A percentile compares a stretch with the other conserved stretches of the same genome.
These are phyloP conservation scores for Adansonia grandidieri DNA, from an alignment of 441 rosid genomes.

Conservation along the genomic window DNA sequence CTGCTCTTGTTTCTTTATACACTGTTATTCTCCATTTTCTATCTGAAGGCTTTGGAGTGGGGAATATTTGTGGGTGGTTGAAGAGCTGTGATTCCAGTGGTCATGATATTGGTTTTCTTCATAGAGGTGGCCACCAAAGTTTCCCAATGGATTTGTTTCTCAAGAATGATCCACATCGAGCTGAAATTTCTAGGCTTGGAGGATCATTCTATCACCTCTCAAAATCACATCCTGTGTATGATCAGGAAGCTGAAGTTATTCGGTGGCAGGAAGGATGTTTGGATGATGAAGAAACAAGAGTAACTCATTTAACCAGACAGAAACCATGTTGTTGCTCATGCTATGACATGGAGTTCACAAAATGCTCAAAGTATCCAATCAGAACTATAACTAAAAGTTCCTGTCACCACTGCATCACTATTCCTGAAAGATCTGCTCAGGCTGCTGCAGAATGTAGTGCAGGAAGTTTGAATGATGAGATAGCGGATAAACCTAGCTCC, in stretches of 20 bases:
- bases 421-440: slow-evolving; percentile 84
- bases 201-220: slow-evolving; percentile 85
- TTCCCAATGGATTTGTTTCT: slow-evolving; percentile 85
- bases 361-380: slow-evolving; percentile 64
- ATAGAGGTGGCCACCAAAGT: slow-evolving; percentile 90
- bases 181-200: slow-evolving; percentile 94
- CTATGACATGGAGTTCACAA: slow-evolving; percentile 70
- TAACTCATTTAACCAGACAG: slow-evolving; percentile 73
- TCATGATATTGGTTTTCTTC: slow-evolving; percentile 76
- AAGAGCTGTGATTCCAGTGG: slow-evolving; percentile 52
- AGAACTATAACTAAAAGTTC: slow-evolving; percentile 63
- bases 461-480: slow-evolving; percentile 84
- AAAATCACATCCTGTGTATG: slow-evolving; percentile 70
- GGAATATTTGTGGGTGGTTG: slow-evolving; percentile 63
- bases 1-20: slow-evolving; percentile 88
- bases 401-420: slow-evolving; percentile 62
- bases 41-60: slow-evolving; percentile 83
- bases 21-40: slow-evolving; percentile 88
- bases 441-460: slow-evolving; percentile 83
- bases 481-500: slow-evolving; percentile 91
- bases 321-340: slow-evolving; percentile 97
- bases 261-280: slow-evolving; percentile 97
- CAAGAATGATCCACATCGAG: slow-evolving; percentile 79
- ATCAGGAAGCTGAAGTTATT: slow-evolving; percentile 72
- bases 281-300: slow-evolving; percentile 83